A percentile compares a stretch with the other conserved stretches of the same genome.
phyloP scores from a whole-genome alignment of 2,329 filamentous ascomycete genomes.

The Colletotrichum karsti region DNA sequence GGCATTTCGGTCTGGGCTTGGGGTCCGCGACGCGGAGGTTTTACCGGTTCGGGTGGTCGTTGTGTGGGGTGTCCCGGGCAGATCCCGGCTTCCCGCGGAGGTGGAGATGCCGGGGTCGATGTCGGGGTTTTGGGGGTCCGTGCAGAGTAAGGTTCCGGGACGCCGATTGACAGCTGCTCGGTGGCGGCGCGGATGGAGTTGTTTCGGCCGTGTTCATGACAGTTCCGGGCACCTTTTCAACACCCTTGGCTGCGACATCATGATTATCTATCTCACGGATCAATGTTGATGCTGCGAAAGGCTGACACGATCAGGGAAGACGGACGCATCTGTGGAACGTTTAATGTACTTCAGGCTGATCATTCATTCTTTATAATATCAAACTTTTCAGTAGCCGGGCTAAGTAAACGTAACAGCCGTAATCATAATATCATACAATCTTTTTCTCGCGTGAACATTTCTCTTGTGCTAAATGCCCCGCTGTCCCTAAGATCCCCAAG shows the following conservation, averaged over 20 bases:
- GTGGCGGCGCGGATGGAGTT: not conserved
- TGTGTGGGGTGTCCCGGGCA: conserved; percentile 16
- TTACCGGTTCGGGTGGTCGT: conserved; percentile 16
- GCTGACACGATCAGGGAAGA: not conserved
- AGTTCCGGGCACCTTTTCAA: no score
- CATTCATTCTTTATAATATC: not conserved
- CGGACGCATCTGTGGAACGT: no score
- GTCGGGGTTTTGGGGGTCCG: not conserved
- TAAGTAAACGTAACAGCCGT: not conserved
- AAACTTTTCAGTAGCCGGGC: conserved; percentile 9
- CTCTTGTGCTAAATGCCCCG: not conserved
- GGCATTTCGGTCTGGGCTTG: not conserved
- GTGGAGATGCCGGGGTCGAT: not conserved
- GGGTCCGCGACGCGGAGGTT: conserved; percentile 7
- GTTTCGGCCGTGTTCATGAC: not conserved
- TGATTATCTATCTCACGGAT: no score
- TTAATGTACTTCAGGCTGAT: not conserved
- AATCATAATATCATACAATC: conserved; percentile 1
- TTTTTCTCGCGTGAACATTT: not conserved
- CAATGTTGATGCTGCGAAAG: no score
- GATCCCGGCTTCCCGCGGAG: conserved; percentile 3
- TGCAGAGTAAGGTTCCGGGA: not conserved
- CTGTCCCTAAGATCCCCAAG: not conserved
- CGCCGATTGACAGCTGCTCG: not conserved
- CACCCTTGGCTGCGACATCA: no score